Percentiles rank a stretch among this genome's conserved stretches.
Evolutionary conservation across 306 rosid genomes (phyloP).

Genomic region (Vigna nakashimae): DNA sequence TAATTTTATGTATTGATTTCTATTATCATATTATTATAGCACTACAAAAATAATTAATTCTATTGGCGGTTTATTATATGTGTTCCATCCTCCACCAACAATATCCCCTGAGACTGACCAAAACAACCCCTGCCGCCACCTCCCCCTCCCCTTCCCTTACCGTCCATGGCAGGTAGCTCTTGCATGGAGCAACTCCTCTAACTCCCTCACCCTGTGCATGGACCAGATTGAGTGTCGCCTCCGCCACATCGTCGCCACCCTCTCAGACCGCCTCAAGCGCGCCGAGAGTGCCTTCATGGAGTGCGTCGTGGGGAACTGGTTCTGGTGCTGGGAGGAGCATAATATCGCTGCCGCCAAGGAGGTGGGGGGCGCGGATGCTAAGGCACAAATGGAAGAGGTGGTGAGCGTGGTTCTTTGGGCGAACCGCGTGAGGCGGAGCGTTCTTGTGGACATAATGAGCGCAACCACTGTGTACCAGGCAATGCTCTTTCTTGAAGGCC

Average conservation of each 20-base stretch:
- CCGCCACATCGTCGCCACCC: constrained; percentile 63
- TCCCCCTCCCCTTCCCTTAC: neutral
- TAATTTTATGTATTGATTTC: too few relatives aligned
- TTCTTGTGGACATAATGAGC: constrained; percentile 63
- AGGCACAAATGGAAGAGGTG: constrained; percentile 62
- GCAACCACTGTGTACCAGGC: constrained; percentile 57
- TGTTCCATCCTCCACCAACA: constrained; percentile 55
- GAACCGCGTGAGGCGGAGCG: constrained; percentile 67
- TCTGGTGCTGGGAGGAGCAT: constrained; percentile 36
- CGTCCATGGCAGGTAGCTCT: constrained; percentile 63
- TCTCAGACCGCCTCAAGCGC: constrained; percentile 46
- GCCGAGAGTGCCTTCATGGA: constrained; percentile 58
- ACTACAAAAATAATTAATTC: too few relatives aligned
- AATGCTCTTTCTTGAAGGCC: constrained; percentile 68
- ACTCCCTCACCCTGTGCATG: constrained; percentile 39
- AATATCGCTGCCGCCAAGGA: constrained; percentile 42
- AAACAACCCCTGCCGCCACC: neutral
- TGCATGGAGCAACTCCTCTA: constrained; percentile 62
- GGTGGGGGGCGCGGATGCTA: constrained; percentile 48
- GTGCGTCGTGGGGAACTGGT: constrained; percentile 53
- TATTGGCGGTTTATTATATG: too few relatives aligned
- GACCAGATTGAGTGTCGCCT: constrained; percentile 70
- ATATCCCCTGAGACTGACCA: neutral
- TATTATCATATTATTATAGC: too few relatives aligned
- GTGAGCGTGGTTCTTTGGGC: constrained; percentile 67